phyloP scores from a whole-genome alignment of 73 alveolate genomes.

The Tetrahymena malaccensis region DNA sequence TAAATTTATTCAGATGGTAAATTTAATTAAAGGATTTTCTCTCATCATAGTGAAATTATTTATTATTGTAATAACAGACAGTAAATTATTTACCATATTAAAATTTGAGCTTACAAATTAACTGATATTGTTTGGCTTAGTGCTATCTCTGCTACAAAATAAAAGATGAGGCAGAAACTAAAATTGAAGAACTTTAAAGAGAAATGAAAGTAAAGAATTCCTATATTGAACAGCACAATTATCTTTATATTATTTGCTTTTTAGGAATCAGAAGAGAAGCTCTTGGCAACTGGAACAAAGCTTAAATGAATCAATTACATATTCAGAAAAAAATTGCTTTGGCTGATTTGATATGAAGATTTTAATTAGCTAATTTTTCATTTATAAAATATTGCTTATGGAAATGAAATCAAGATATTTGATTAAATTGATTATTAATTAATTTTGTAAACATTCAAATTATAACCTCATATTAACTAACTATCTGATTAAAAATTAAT shows the following conservation, averaged over 20 bases:
- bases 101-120: neutral
- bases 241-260: neutral
- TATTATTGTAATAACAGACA: neutral
- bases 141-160: neutral
- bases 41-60: neutral
- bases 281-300: neutral
- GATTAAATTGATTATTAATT: neutral
- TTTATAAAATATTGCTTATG: too few relatives aligned
- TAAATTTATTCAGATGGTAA: neutral
- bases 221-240: too few relatives aligned
- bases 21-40: neutral
- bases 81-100: neutral
- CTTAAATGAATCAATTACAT: neutral
- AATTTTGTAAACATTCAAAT: neutral
- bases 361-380: neutral
- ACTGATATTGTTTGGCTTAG: neutral
- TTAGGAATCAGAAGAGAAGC: neutral
- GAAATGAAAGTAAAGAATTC: neutral
- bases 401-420: neutral
- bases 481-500: neutral
- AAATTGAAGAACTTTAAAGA: neutral
- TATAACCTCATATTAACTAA: neutral
- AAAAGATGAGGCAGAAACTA: neutral
- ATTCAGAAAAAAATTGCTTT: neutral
- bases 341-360: neutral